Conservation (phyloP, 345 rosid species). For the Aquilaria yunnanensis region DNA sequence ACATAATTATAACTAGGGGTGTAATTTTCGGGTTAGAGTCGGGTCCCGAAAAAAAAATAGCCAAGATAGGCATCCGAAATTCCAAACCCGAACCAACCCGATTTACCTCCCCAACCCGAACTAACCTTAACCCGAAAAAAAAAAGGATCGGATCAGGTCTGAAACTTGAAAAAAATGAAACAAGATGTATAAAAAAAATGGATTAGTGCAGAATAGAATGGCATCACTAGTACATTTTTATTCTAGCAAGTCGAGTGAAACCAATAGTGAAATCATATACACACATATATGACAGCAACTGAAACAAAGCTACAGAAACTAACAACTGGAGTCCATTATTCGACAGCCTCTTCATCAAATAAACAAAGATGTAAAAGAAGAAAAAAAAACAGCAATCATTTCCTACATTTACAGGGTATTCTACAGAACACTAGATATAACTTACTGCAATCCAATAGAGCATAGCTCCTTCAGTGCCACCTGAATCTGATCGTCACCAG, state of each 20-base stretch:
- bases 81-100: too few relatives aligned
- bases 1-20: too few relatives aligned
- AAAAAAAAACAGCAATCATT: slow-evolving; percentile 15
- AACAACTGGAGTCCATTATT: slow-evolving; percentile 36
- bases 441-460: slow-evolving; percentile 25
- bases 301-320: neutral
- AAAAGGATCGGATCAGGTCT: too few relatives aligned
- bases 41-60: too few relatives aligned
- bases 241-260: slow-evolving; percentile 23
- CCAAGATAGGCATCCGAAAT: too few relatives aligned
- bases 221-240: slow-evolving; percentile 14
- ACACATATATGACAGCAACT: slow-evolving; percentile 11
- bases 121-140: too few relatives aligned
- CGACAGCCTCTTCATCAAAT: slow-evolving; percentile 28
- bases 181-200: too few relatives aligned
- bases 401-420: slow-evolving; percentile 24
- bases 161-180: too few relatives aligned
- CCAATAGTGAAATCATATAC: slow-evolving; percentile 31
- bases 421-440: slow-evolving; percentile 1
- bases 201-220: too few relatives aligned
- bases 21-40: too few relatives aligned
- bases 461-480: slow-evolving; percentile 65
- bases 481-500: slow-evolving; percentile 86
- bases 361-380: slow-evolving; percentile 2
- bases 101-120: too few relatives aligned